phyloP scores from a whole-genome alignment of 148 eudicot genomes.

The Arbutus unedo region DNA sequence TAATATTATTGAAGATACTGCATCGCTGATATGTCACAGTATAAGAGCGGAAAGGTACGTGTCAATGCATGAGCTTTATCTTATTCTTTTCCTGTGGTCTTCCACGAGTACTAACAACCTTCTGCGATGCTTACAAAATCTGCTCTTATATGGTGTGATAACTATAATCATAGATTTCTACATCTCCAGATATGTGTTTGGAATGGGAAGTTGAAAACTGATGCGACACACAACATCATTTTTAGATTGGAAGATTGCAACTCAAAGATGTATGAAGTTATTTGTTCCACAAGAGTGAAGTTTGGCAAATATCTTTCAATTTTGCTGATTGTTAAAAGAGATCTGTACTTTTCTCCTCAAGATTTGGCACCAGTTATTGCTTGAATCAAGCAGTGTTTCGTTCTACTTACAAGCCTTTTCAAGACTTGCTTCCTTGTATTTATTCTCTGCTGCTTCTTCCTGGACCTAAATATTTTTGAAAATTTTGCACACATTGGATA shows the following conservation, averaged over 20 bases:
- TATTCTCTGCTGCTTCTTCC: background rate
- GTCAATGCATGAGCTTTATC: background rate
- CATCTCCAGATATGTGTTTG: background rate
- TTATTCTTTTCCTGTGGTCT: background rate
- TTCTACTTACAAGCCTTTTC: background rate
- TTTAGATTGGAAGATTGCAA: background rate
- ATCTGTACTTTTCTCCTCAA: background rate
- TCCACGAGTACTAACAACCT: background rate
- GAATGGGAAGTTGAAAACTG: background rate
- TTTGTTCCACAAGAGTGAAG: background rate
- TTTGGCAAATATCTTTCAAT: background rate
- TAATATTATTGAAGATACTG: conserved; percentile 67
- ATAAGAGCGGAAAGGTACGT: conserved; percentile 82
- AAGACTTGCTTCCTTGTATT: background rate
- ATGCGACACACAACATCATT: background rate
- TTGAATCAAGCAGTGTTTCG: background rate
- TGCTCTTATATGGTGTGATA: background rate
- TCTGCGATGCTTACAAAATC: background rate
- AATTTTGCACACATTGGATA: background rate
- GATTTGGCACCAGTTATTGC: background rate
- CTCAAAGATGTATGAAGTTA: background rate
- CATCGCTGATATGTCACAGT: conserved; percentile 93
- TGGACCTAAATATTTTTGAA: background rate
- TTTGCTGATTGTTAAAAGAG: background rate
- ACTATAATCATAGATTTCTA: background rate